Evolutionary conservation across 2,329 filamentous ascomycete genomes (phyloP).

Genomic region (Hypoxylon sp.): DNA sequence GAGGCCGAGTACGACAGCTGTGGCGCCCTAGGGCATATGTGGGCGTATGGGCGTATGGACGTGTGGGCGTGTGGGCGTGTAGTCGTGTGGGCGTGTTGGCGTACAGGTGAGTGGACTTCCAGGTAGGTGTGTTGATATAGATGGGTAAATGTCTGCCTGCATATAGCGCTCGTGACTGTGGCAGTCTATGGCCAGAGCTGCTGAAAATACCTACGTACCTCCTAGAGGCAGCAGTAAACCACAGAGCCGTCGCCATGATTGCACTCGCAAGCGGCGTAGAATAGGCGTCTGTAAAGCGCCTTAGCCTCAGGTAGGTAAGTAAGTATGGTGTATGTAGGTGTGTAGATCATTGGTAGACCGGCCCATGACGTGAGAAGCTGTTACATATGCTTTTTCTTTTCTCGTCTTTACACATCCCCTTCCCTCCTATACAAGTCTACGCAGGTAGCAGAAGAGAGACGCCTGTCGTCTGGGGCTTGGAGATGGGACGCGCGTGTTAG

Average conservation of each 20-base stretch:
- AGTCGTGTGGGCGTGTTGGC: conserved; percentile 9
- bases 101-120: conserved; percentile 9
- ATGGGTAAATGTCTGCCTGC: conserved; percentile 18
- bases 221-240: conserved; percentile 11
- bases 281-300: too few relatives aligned
- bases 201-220: too few relatives aligned
- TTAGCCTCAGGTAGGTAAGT: not conserved
- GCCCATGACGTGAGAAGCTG: conserved; percentile 8
- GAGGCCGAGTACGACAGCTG: not conserved
- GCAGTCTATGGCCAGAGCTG: conserved; percentile 9
- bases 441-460: conserved; percentile 10
- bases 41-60: conserved; percentile 10
- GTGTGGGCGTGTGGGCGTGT: conserved; percentile 13
- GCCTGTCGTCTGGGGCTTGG: conserved; percentile 13
- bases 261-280: conserved; percentile 5
- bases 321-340: not conserved
- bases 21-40: conserved; percentile 14
- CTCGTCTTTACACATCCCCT: too few relatives aligned
- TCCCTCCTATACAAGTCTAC: conserved; percentile 7
- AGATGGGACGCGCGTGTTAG: conserved; percentile 31
- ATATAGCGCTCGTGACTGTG: conserved; percentile 15
- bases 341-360: conserved; percentile 1
- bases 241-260: conserved; percentile 3
- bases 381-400: conserved; percentile 17
- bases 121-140: conserved; percentile 22